Evolutionary conservation across 305 asterid species (phyloP).

Genomic region (Solanum hybrid): DNA sequence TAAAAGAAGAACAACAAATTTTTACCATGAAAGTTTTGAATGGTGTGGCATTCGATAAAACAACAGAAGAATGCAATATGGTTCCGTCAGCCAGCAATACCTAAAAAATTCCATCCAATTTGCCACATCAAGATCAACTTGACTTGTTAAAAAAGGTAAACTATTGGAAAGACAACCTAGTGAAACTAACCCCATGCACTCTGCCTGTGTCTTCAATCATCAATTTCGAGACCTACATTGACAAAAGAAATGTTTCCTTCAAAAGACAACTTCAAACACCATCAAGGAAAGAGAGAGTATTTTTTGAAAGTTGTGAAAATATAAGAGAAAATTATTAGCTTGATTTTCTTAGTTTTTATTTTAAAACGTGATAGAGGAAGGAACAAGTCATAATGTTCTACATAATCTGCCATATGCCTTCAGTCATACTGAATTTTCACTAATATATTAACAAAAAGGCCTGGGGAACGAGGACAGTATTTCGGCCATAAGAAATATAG

Average conservation of each 20-base stretch:
- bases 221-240: constrained; percentile 56
- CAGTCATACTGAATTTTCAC: neutral
- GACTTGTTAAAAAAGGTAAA: neutral
- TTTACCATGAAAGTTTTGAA: constrained; percentile 82
- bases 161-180: constrained; percentile 3
- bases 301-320: neutral
- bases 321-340: neutral
- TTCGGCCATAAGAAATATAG: neutral
- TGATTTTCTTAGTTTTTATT: neutral
- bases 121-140: constrained; percentile 3
- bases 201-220: constrained; percentile 50
- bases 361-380: neutral
- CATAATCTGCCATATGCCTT: neutral
- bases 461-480: neutral
- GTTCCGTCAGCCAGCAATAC: constrained; percentile 82
- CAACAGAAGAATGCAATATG: constrained; percentile 60
- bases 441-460: neutral
- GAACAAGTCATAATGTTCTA: neutral
- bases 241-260: constrained; percentile 2
- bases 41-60: constrained; percentile 95
- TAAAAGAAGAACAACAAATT: constrained; percentile 7
- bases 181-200: constrained; percentile 58
- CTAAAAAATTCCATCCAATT: constrained; percentile 32
- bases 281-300: neutral
- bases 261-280: neutral